A percentile compares a stretch with the other conserved stretches of the same genome.
These are phyloP conservation scores for Sarocladiaceae sp. DNA, from an alignment of 2,329 filamentous ascomycete species.

Conservation along the genomic window DNA sequence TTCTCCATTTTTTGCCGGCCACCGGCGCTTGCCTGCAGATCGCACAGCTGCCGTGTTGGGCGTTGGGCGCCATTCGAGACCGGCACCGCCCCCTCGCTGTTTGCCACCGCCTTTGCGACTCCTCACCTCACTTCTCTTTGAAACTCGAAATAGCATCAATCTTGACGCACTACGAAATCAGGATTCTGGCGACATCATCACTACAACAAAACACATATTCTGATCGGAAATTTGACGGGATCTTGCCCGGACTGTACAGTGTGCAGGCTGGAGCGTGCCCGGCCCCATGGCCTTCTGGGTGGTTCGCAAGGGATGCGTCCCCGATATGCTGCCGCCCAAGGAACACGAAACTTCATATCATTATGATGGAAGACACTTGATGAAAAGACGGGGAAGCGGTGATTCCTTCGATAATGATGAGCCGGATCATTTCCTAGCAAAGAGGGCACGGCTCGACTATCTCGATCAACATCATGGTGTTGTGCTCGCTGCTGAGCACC, in stretches of 20 bases:
- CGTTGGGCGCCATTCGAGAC: conserved; percentile 2
- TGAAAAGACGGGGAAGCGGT: neutral
- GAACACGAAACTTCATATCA: neutral
- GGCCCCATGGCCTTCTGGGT: conserved; percentile 31
- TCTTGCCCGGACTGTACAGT: neutral
- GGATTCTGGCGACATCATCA: neutral
- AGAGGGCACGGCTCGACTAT: conserved; percentile 1
- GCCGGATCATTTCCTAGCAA: conserved; percentile 1
- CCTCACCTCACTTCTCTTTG: neutral
- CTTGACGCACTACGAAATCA: no score
- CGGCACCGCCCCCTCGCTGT: neutral
- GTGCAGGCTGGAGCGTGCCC: neutral
- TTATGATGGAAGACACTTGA: neutral
- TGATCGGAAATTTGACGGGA: neutral
- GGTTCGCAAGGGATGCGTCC: conserved; percentile 9
- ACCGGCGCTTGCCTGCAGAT: conserved; percentile 1
- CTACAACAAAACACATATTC: no score
- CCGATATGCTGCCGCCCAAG: conserved; percentile 3
- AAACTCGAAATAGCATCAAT: no score
- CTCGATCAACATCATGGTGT: neutral
- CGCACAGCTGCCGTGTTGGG: neutral
- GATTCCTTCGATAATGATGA: conserved; percentile 4
- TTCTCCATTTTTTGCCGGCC: neutral
- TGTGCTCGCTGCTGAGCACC: neutral
- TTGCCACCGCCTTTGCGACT: conserved; percentile 8